A percentile compares a stretch with the other conserved stretches of the same genome.
Evolutionary conservation across 371 early-diverging fungal genomes (phyloP).

Genomic region (Parasitella parasitica): DNA sequence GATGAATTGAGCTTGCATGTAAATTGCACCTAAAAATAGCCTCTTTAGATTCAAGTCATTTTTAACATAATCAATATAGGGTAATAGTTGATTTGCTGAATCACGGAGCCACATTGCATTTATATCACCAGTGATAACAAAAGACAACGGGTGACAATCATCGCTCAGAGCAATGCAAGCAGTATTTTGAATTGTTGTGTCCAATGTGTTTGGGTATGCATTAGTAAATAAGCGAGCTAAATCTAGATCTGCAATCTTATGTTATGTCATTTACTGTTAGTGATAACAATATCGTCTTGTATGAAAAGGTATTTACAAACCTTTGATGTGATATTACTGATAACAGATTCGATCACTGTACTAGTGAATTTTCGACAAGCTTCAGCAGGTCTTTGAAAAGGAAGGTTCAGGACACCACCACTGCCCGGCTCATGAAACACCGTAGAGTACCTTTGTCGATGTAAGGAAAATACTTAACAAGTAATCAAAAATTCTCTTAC

Average conservation of each 20-base stretch:
- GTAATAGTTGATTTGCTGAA: slow-evolving; percentile 64
- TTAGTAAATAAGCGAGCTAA: slow-evolving; percentile 57
- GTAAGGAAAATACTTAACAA: neutral
- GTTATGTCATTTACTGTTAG: neutral
- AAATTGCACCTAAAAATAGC: slow-evolving; percentile 51
- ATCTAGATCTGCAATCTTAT: slow-evolving; percentile 43
- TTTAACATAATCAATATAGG: slow-evolving; percentile 51
- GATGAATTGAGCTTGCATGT: slow-evolving; percentile 59
- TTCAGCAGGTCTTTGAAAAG: slow-evolving; percentile 46
- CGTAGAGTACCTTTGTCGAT: slow-evolving; percentile 22
- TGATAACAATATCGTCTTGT: neutral
- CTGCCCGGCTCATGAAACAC: slow-evolving; percentile 42
- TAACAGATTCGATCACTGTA: slow-evolving; percentile 34
- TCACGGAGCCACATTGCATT: slow-evolving; percentile 72
- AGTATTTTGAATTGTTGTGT: slow-evolving; percentile 54
- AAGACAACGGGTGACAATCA: slow-evolving; percentile 45
- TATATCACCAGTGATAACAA: slow-evolving; percentile 69
- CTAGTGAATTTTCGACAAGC: slow-evolving; percentile 47
- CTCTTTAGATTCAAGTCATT: slow-evolving; percentile 38
- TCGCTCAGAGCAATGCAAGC: slow-evolving; percentile 15
- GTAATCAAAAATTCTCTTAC: no score
- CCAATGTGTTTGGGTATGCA: slow-evolving; percentile 59
- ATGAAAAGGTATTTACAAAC: slow-evolving; percentile 12
- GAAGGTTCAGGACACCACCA: slow-evolving; percentile 34
- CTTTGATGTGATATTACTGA: slow-evolving; percentile 38